Base-by-base conservation (phyloP, 257 asterid species). In the Anisodus acutangulus region DNA sequence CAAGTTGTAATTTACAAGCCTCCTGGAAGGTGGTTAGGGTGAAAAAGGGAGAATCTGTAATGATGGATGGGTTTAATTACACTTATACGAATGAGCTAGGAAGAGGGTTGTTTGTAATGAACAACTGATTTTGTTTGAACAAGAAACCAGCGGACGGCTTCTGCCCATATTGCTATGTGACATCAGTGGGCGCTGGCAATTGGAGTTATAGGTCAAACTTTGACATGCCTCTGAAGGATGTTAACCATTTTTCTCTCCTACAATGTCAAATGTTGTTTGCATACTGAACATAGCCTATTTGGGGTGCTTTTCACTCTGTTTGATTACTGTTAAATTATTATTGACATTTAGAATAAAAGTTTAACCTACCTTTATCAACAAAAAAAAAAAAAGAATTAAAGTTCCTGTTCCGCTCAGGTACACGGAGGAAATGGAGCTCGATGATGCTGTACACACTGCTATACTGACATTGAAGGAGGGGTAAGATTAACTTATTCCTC, bases 401-500 rank as follows among this genome's bases (percentile, higher is more conserved):
- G 19, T 78, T 69, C 39, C 66, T 78, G 31, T 78, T 76, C 64
- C 39, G 4, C 41, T 53, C 91, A 97, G 99, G 93, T 97, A 97
- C 80, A 93, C 98, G 2, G 98, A 97, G 86, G 99, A 95, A 83
- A 97, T 93, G 97, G 99, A 97, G 87, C 98, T 97, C 54, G 99
- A 97, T 49, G 99, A 97, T 86, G 99, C 99, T 83, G 99, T 97
- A 64, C 99, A 97, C 93, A 97, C 98, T 9, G 99, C 99, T 62
- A 97, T 97, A 78, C 88, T 97, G 93, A 97, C 99, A 31, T 90
- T 97, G 83, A 97, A 97, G 91, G 99, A 97, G 89, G 99, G 99
- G 99, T 97, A 88, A 87, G 91, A 53, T 31, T 78, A 78, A 78
- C 22, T 78, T 78, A 7, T 78, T 78, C 64, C 47, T 51, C 31